Conservation (phyloP, 257 asterid species). For the Solanum pinnatisectum region DNA sequence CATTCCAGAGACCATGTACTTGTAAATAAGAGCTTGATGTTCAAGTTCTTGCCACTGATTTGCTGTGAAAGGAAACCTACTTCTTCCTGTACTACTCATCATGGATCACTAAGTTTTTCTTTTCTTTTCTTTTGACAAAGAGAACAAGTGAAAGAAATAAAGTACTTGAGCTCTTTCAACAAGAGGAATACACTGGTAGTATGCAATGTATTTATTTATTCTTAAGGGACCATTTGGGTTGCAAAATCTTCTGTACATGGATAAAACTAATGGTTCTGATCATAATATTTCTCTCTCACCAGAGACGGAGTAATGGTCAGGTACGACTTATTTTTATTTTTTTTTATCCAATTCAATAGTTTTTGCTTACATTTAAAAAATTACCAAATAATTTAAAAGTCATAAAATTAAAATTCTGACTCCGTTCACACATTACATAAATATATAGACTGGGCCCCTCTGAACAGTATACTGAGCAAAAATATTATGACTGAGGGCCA, state of each 20-base stretch:
- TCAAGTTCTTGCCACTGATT: constrained; percentile 94
- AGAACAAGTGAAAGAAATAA: too few species aligned
- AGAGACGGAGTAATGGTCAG: not conserved
- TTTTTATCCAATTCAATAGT: not conserved
- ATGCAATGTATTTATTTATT: constrained; percentile 37
- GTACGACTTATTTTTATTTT: too few species aligned
- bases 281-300: constrained; percentile 5
- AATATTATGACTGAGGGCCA: constrained; percentile 36
- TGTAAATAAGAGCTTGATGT: constrained; percentile 84
- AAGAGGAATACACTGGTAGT: not conserved
- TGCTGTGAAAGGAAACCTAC: constrained; percentile 66
- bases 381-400: too few species aligned
- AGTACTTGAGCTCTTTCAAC: not conserved
- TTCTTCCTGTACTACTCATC: constrained; percentile 35
- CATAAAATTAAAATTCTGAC: too few species aligned
- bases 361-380: too few species aligned
- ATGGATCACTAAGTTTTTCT: not conserved
- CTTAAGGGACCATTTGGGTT: constrained; percentile 65
- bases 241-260: constrained; percentile 87
- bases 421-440: too few species aligned
- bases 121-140: not conserved
- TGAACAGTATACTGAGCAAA: constrained; percentile 39
- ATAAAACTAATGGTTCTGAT: constrained; percentile 19
- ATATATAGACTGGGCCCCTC: not conserved
- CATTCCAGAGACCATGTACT: constrained; percentile 76